Percentiles rank a stretch among this genome's conserved stretches.
These are phyloP conservation scores for Lodderomyces orthopsilosis DNA, from an alignment of 1,139 yeast genomes.

Conservation along the genomic window DNA sequence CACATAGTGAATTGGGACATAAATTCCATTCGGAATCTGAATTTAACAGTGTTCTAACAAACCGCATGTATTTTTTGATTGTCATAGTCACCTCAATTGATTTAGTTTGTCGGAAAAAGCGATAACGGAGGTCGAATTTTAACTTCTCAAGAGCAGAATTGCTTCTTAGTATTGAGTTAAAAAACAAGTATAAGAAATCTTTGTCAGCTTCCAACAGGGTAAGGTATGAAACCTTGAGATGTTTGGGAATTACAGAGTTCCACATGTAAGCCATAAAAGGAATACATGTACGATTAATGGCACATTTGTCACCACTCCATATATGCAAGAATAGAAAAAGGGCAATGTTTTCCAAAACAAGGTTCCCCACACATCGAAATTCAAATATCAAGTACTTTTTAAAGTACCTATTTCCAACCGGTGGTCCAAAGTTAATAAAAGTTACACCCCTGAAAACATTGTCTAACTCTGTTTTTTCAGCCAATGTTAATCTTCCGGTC, in stretches of 20 bases:
- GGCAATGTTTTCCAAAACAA: background rate
- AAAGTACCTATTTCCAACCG: background rate
- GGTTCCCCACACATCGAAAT: background rate
- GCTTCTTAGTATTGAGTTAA: background rate
- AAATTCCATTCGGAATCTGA: background rate
- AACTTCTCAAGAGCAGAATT: background rate
- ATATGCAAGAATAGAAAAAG: background rate
- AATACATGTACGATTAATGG: background rate
- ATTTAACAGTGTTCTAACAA: background rate
- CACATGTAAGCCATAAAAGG: background rate
- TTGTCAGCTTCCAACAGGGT: background rate
- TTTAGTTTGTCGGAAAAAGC: background rate
- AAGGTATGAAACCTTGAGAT: background rate
- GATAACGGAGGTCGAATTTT: background rate
- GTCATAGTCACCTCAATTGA: background rate
- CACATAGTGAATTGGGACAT: background rate
- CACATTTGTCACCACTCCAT: background rate
- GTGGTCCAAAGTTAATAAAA: background rate
- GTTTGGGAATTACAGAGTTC: background rate
- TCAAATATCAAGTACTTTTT: background rate
- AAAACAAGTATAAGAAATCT: background rate
- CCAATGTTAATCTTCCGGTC: background rate
- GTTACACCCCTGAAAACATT: background rate
- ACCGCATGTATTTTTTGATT: background rate
- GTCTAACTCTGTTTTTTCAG: background rate